phyloP scores from a whole-genome alignment of 257 asterid species.

The Cinchona pubescens region DNA sequence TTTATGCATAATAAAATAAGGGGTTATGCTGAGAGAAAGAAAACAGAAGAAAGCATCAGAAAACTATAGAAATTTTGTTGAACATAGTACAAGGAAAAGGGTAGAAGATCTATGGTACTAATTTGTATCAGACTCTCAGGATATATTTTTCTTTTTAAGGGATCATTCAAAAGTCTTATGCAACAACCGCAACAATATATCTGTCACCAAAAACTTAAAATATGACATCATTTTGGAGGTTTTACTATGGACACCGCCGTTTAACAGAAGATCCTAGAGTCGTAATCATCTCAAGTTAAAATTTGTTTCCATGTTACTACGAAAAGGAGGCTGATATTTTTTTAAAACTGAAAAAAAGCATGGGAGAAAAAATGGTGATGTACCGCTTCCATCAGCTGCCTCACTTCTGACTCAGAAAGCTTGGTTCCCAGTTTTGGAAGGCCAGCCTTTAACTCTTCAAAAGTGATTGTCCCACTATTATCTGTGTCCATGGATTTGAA shows the following conservation, averaged over 20 bases:
- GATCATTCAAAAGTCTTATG: not conserved
- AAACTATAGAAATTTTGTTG: not conserved
- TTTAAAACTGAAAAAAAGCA: not conserved
- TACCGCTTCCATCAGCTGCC: slow-evolving; percentile 96
- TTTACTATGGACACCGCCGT: not conserved
- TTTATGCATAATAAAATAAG: not conserved
- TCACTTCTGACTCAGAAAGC: slow-evolving; percentile 87
- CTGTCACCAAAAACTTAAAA: not conserved
- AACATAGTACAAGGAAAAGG: not conserved
- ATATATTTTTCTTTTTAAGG: too few species aligned
- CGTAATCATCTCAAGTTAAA: not conserved
- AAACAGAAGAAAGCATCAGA: not conserved
- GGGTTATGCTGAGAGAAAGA: not conserved
- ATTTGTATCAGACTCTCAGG: slow-evolving; percentile 6
- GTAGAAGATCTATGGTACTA: not conserved
- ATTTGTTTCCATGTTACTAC: not conserved
- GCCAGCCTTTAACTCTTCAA: slow-evolving; percentile 89
- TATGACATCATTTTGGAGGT: slow-evolving; percentile 5
- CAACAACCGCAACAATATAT: not conserved
- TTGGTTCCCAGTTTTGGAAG: slow-evolving; percentile 88
- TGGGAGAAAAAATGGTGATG: not conserved
- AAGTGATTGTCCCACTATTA: slow-evolving; percentile 85
- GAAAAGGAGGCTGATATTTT: not conserved
- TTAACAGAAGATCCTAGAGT: not conserved
- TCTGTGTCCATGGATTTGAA: slow-evolving; percentile 94